phyloP scores from a whole-genome alignment of 768 basidiomycete species.

The Lentinula sp. region DNA sequence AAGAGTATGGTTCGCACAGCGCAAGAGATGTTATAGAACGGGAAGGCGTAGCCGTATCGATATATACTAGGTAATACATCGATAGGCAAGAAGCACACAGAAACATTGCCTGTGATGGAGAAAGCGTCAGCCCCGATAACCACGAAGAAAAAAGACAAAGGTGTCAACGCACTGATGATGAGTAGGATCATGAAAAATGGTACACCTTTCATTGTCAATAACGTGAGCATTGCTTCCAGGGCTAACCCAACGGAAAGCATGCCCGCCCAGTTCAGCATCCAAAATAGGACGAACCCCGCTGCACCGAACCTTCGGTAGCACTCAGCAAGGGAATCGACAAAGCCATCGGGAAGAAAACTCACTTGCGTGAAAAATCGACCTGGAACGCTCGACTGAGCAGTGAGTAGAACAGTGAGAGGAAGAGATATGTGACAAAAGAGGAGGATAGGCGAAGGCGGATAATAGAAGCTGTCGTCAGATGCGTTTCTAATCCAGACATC shows the following conservation, averaged over 20 bases:
- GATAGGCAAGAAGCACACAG: conserved; percentile 52
- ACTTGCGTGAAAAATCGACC: conserved; percentile 46
- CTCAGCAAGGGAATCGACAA: background rate
- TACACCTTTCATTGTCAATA: conserved; percentile 46
- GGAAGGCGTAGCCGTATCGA: conserved; percentile 63
- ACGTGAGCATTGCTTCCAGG: conserved; percentile 50
- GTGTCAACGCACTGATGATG: conserved; percentile 47
- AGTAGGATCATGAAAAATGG: conserved; percentile 58
- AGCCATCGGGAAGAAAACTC: conserved; percentile 10
- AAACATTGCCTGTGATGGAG: conserved; percentile 42
- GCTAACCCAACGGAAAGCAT: conserved; percentile 59
- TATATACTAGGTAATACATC: conserved; percentile 51
- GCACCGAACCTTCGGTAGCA: conserved; percentile 31
- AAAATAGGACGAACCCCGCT: conserved; percentile 55
- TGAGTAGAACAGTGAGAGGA: conserved; percentile 49
- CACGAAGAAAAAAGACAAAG: background rate
- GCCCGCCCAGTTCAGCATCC: conserved; percentile 57
- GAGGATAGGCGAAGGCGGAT: conserved; percentile 33
- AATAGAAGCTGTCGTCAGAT: conserved; percentile 29
- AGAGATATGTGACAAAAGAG: conserved; percentile 34
- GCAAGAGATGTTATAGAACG: conserved; percentile 66
- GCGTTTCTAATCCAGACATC: conserved; percentile 31
- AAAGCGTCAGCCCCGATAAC: background rate
- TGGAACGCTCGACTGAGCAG: conserved; percentile 56
- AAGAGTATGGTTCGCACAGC: conserved; percentile 62